A percentile compares a stretch with the other conserved stretches of the same genome.
Evolutionary conservation across 139 green algal species (phyloP).

Genomic region (Closterium sp.): DNA sequence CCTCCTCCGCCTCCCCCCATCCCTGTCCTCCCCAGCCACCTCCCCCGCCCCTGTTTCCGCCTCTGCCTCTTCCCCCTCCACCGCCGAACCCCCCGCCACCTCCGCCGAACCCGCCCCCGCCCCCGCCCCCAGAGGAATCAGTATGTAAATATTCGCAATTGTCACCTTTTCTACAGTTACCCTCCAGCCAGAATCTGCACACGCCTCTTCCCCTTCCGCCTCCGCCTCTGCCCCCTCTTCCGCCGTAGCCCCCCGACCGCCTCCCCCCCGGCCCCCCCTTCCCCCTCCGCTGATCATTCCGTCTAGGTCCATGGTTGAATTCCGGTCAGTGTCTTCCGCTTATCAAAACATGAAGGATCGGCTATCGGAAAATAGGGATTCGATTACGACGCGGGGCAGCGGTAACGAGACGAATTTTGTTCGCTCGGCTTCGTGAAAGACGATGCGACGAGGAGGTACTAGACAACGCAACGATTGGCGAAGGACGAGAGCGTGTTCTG

Average conservation of each 20-base stretch:
- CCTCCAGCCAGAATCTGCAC: slow-evolving; percentile 20
- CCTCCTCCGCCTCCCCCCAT: slow-evolving; percentile 3
- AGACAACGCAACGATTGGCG: not conserved
- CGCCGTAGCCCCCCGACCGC: not conserved
- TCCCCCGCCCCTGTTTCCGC: slow-evolving; percentile 3
- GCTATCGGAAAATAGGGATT: not conserved
- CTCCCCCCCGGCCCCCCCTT: not conserved
- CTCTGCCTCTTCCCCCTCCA: not conserved
- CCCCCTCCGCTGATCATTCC: not conserved
- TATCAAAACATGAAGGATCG: not conserved
- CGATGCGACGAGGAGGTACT: not conserved
- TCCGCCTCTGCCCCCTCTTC: not conserved
- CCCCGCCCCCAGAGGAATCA: not conserved
- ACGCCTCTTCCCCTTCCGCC: not conserved
- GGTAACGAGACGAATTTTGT: not conserved
- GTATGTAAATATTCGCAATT: slow-evolving; percentile 19
- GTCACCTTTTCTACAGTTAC: slow-evolving; percentile 27
- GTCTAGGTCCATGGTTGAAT: not conserved
- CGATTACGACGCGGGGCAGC: not conserved
- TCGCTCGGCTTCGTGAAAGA: not conserved
- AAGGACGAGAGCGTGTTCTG: not conserved
- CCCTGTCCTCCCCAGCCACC: not conserved
- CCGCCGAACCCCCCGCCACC: not conserved
- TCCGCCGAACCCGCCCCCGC: not conserved
- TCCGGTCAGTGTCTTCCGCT: not conserved